phyloP scores from a whole-genome alignment of 768 basidiomycete species.

The Tricholoma flavovirens region DNA sequence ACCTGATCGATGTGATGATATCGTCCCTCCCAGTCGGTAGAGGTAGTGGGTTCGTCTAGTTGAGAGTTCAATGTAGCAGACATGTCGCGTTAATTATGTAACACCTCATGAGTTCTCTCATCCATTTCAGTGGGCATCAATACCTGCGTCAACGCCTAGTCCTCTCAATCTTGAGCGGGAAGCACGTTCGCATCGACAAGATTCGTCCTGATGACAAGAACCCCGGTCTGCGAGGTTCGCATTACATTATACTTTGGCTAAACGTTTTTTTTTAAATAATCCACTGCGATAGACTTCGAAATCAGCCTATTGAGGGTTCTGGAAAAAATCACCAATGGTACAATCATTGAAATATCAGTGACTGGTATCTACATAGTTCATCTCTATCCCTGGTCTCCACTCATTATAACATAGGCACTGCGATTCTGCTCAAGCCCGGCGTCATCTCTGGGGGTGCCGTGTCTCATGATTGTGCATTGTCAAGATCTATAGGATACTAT shows the following conservation, averaged over 20 bases:
- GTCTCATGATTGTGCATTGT: constrained; percentile 83
- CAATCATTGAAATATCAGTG: constrained; percentile 90
- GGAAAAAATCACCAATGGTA: constrained; percentile 92
- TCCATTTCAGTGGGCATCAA: constrained; percentile 75
- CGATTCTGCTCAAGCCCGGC: constrained; percentile 88
- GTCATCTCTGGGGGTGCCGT: constrained; percentile 79
- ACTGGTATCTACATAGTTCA: constrained; percentile 53
- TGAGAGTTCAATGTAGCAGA: background rate
- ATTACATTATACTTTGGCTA: background rate
- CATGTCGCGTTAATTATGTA: constrained; percentile 16
- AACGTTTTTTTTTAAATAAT: background rate
- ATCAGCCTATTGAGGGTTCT: constrained; percentile 81
- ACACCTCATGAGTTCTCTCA: constrained; percentile 34
- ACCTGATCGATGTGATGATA: constrained; percentile 86
- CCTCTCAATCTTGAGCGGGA: constrained; percentile 86
- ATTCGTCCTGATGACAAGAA: constrained; percentile 92
- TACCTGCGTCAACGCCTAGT: constrained; percentile 81
- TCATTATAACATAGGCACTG: constrained; percentile 59
- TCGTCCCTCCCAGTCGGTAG: constrained; percentile 45
- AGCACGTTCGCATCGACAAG: constrained; percentile 74
- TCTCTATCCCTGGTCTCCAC: background rate
- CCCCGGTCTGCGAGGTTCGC: constrained; percentile 83
- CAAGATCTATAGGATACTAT: constrained; percentile 90
- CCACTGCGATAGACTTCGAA: constrained; percentile 68
- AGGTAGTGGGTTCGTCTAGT: background rate